Evolutionary conservation across 2,329 filamentous ascomycete genomes (phyloP), one percentile per base, ranked within the genome.

Genomic region (Aspergillus cejpii): DNA sequence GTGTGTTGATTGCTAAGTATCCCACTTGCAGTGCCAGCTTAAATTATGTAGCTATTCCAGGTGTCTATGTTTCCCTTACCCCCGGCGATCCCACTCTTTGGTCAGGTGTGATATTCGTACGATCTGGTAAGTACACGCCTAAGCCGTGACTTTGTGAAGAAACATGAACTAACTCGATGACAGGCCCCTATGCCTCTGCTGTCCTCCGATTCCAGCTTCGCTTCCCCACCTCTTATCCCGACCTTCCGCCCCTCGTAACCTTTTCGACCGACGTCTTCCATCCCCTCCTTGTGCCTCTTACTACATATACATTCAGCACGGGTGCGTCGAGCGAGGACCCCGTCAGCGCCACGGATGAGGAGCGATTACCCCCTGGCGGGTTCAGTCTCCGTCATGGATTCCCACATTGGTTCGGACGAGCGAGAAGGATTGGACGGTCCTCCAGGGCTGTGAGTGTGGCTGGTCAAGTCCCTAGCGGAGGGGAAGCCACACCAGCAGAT

Each of bases 201-300:
- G 79, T 96, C 57, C 78, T 97, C 51, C 85, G 90, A 58, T 94
- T 97, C 68, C 84, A 92, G 55, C 85, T 97, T 53, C 84, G 83
- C 19, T 97, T 97, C 59, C 87, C 90, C 27, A 75, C 84, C 49
- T 76, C 78, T 29, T 96, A 94, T 63, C 91, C 91, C 10, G 71
- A 76, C 41, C 71, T 87, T 15, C 87, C 91, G 40, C 92, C 92
- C 7, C 74, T 90, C 14, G 80, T 98, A 53, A 91, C 84, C 43
- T 95, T 98, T 67, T 79, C 81, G 37, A 94, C 87, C 55, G 91
- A 97, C 63, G 84, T 97, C 55, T 98, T 97, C 66, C 91, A 98
- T 64, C 91, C 91, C 14, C 76, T 98, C 33, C 83, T 97, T 54
- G 89, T 90, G 6, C 90, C 92, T 28, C 76, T 94, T 50, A 95